Evolutionary conservation across 345 rosid species (phyloP), one percentile per base, ranked within the genome.

Genomic region (Adansonia digitata): DNA sequence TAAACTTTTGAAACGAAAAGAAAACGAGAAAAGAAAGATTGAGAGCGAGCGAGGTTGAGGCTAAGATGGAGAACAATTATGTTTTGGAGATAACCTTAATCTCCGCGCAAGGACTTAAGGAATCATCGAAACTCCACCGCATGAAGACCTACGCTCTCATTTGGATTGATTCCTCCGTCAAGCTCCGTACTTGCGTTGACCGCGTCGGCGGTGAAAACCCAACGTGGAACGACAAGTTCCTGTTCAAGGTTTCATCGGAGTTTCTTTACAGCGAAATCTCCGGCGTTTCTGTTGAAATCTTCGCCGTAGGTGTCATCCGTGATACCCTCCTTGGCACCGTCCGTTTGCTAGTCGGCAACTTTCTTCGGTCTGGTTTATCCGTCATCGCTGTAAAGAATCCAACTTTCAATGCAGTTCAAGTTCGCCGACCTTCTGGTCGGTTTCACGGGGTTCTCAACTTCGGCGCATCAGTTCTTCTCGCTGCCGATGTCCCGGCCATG

Each of bases 61-160:
- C 2, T 13, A 34, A 42, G 39, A 84, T 75, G 87, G 87, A 81
- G 26, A 67, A 81, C 65, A 85, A 84, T n/a, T 48, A 48, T 17
- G 76, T 90, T 51, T 79, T 94, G 34, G 94, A 94, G 86, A 84
- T 92, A 78, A 91, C 85, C 82, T 84, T 94, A 74, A 94, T 91
- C 81, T 94, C 98, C 5, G 97, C 98, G 17, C 97, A 94, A 84
- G 91, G 87, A 27, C 78, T 92, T 9, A 91, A 92, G 81, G 88
- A 88, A 22, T 89, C 88, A 0, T 75, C 31, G 72, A 87, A 81
- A 66, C 79, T 82, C 55, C 85, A 88, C 73, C 86, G 85, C 55
- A 65, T 88, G 82, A 88, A 89, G 74, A 91, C 93, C 0, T 91
- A 92, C 82, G 97, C 96, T 20, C 46, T 87, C 2, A 90, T 82